Percentiles rank a stretch among this genome's conserved stretches.
Evolutionary conservation across 1,139 yeast genomes (phyloP).

Genomic region (Suhomyces bolitotheri): DNA sequence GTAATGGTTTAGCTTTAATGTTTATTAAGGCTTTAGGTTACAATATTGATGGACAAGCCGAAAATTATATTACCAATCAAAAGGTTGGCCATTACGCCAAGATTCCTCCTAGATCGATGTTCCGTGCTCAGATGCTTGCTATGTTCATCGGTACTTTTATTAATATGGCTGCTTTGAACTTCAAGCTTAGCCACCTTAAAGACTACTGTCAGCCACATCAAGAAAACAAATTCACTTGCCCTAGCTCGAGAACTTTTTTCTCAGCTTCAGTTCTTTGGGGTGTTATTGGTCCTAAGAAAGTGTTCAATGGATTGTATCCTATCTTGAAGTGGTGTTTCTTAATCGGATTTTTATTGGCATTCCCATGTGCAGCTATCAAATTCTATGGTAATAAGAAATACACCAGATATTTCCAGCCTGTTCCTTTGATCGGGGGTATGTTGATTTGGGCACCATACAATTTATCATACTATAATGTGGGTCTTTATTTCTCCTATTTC

Average conservation of each 20-base stretch:
- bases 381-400: constrained; percentile 18
- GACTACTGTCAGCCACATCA: constrained; percentile 49
- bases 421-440: constrained; percentile 21
- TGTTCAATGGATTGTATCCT: constrained; percentile 51
- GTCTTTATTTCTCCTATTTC: constrained; percentile 17
- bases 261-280: constrained; percentile 68
- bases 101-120: constrained; percentile 61
- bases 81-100: constrained; percentile 63
- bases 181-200: constrained; percentile 47
- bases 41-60: constrained; percentile 58
- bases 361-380: constrained; percentile 30
- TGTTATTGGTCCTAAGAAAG: constrained; percentile 57
- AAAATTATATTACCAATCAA: constrained; percentile 53
- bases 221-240: constrained; percentile 48
- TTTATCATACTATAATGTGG: constrained; percentile 20
- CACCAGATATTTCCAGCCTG: constrained; percentile 21
- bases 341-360: constrained; percentile 46
- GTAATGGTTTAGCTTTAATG: constrained; percentile 40
- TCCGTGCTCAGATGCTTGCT: constrained; percentile 57
- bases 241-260: constrained; percentile 47
- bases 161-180: constrained; percentile 53
- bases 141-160: constrained; percentile 46
- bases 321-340: constrained; percentile 52
- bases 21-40: constrained; percentile 41
- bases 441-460: constrained; percentile 21